A percentile compares a stretch with the other conserved stretches of the same genome.
Evolutionary conservation across 805 yeast species (phyloP).

Genomic region (Priceomyces haplophilus): DNA sequence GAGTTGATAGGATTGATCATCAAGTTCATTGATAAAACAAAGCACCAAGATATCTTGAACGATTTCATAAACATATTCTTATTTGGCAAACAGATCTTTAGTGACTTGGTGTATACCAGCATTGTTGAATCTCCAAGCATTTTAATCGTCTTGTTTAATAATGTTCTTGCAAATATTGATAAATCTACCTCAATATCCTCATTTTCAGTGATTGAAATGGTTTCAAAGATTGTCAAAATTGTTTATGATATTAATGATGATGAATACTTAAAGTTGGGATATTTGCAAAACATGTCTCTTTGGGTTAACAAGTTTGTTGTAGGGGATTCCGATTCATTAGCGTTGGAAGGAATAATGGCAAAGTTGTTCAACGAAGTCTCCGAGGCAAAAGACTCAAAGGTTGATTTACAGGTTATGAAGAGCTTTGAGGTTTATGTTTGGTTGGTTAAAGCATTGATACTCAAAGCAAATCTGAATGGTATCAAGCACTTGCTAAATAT

Average conservation of each 20-base stretch:
- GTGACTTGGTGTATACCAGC: constrained; percentile 11
- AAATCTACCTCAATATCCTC: constrained; percentile 26
- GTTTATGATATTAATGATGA: constrained; percentile 10
- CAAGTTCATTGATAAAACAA: constrained; percentile 32
- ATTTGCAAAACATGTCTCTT: constrained; percentile 54
- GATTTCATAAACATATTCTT: constrained; percentile 38
- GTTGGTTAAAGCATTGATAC: constrained; percentile 67
- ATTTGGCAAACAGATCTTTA: constrained; percentile 10
- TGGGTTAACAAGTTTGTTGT: constrained; percentile 45
- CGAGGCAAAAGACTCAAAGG: background rate
- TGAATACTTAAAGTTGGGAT: constrained; percentile 46
- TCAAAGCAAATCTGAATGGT: constrained; percentile 50
- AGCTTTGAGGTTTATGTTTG: constrained; percentile 60
- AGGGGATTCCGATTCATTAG: background rate
- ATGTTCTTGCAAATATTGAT: constrained; percentile 53
- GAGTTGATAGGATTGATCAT: constrained; percentile 42
- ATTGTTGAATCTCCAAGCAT: constrained; percentile 26
- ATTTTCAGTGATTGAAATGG: constrained; percentile 5
- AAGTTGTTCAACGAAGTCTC: constrained; percentile 7
- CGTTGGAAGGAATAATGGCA: constrained; percentile 6
- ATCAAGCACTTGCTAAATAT: constrained; percentile 19
- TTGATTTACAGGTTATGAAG: constrained; percentile 3
- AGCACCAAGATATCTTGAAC: constrained; percentile 47
- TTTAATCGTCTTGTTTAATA: constrained; percentile 40
- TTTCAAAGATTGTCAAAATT: constrained; percentile 10